phyloP scores from a whole-genome alignment of 2,329 filamentous ascomycete genomes.

The Fusarium pseudocircinatum region DNA sequence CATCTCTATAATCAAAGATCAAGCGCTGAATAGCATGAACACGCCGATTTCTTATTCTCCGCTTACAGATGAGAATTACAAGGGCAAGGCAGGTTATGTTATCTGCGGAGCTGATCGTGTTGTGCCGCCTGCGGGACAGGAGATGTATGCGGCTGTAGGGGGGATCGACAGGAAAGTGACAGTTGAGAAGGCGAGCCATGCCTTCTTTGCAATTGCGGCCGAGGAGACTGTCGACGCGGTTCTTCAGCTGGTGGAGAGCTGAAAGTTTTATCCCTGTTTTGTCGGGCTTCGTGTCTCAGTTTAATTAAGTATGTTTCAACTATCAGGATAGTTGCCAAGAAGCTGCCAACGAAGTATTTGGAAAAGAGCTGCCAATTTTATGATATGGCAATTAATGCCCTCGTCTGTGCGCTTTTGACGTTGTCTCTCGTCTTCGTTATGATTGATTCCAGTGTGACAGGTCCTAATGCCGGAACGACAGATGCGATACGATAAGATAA shows the following conservation, averaged over 20 bases:
- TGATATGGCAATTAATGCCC: not conserved
- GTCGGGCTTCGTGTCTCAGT: not conserved
- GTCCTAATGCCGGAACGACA: not conserved
- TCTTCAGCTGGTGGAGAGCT: not conserved
- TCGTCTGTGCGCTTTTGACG: not conserved
- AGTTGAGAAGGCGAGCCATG: constrained; percentile 4
- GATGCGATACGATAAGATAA: not conserved
- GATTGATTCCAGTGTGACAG: not conserved
- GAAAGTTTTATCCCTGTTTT: not conserved
- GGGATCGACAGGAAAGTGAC: not conserved
- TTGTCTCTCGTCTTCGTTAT: not conserved
- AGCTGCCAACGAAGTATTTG: rapidly evolving
- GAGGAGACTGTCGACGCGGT: not conserved
- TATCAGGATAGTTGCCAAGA: rapidly evolving
- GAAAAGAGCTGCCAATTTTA: not conserved
- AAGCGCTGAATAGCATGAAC: not conserved
- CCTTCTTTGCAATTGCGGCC: not conserved
- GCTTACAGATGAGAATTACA: not conserved
- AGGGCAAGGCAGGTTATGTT: not conserved
- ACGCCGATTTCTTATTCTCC: constrained; percentile 1
- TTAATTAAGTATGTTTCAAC: not conserved
- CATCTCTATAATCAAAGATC: not conserved
- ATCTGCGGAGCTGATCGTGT: constrained; percentile 5
- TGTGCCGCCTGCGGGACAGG: not conserved
- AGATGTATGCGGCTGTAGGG: not conserved